A percentile compares a stretch with the other conserved stretches of the same genome.
These are phyloP conservation scores for Mycena belliarum DNA, from an alignment of 768 basidiomycete genomes.

Conservation along the genomic window DNA sequence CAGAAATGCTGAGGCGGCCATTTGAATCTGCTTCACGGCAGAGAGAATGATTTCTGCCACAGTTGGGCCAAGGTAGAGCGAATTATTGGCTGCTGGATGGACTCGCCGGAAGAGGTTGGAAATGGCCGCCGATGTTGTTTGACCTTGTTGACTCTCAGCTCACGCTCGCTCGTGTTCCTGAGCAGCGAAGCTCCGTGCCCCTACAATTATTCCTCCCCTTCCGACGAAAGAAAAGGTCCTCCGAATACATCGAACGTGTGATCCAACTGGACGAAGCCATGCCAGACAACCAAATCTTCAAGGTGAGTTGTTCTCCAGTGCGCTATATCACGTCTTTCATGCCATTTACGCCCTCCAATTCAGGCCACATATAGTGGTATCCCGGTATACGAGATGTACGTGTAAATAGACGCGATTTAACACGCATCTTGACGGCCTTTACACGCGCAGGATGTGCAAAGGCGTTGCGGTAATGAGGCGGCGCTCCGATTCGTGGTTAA, in stretches of 20 bases:
- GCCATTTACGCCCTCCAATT: conserved; percentile 23
- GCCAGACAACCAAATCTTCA: conserved; percentile 89
- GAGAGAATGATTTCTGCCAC: too few species aligned
- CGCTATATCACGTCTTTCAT: conserved; percentile 24
- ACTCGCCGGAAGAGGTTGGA: too few species aligned
- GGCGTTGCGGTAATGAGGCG: conserved; percentile 97
- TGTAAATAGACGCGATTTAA: conserved; percentile 36
- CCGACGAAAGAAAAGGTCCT: not conserved
- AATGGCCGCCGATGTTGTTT: not conserved
- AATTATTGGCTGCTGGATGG: not conserved
- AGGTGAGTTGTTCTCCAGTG: conserved; percentile 47
- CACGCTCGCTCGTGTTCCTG: conserved; percentile 5
- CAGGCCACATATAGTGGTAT: conserved; percentile 93
- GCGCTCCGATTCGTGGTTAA: conserved; percentile 94
- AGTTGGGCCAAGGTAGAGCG: too few species aligned
- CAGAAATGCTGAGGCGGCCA: too few species aligned
- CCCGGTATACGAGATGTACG: conserved; percentile 90
- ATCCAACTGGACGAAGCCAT: conserved; percentile 35
- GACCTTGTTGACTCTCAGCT: not conserved
- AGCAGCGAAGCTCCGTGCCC: not conserved
- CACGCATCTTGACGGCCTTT: conserved; percentile 35
- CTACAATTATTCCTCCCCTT: not conserved
- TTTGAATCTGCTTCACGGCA: too few species aligned
- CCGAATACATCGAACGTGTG: not conserved
- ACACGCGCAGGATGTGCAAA: conserved; percentile 83